A percentile compares a stretch with the other conserved stretches of the same genome.
These are phyloP conservation scores for Rhodotorula mucilaginosa DNA, from an alignment of 1,284 basidiomycete genomes.

Conservation along the genomic window DNA sequence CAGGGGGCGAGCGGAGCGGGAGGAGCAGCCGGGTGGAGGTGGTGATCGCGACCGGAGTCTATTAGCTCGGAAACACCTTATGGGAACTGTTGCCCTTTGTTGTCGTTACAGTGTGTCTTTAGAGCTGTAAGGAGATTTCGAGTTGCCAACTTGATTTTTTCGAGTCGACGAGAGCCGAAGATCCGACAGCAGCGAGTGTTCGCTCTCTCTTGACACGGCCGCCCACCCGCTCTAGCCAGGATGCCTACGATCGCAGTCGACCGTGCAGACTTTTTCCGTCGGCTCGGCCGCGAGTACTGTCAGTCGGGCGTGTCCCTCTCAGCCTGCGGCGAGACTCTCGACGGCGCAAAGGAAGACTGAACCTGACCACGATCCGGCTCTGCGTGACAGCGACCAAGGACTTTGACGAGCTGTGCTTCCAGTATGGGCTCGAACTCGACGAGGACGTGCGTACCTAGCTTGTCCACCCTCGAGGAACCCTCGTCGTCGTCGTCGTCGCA, in stretches of 20 bases:
- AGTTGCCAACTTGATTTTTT: no score
- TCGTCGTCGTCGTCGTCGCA: neutral
- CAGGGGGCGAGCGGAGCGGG: neutral
- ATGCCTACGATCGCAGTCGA: slow-evolving; percentile 94
- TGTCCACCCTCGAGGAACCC: no score
- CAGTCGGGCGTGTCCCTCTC: slow-evolving; percentile 40
- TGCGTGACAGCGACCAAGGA: slow-evolving; percentile 70
- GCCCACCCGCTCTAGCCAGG: neutral
- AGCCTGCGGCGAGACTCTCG: no score
- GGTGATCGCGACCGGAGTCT: neutral
- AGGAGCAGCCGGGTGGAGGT: neutral
- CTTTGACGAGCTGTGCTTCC: slow-evolving; percentile 94
- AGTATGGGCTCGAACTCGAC: slow-evolving; percentile 95
- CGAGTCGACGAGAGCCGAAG: no score
- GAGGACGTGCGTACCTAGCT: slow-evolving; percentile 68
- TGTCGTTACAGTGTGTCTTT: no score
- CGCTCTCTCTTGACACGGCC: neutral
- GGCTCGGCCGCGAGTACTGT: slow-evolving; percentile 84
- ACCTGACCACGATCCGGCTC: neutral
- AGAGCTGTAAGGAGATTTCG: no score
- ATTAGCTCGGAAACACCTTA: no score
- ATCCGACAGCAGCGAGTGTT: no score
- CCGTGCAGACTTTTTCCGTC: slow-evolving; percentile 87
- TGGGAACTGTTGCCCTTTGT: no score
- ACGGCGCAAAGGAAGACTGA: no score